phyloP scores from a whole-genome alignment of 2,329 filamentous ascomycete genomes.

The Raffaelea albimanens region DNA sequence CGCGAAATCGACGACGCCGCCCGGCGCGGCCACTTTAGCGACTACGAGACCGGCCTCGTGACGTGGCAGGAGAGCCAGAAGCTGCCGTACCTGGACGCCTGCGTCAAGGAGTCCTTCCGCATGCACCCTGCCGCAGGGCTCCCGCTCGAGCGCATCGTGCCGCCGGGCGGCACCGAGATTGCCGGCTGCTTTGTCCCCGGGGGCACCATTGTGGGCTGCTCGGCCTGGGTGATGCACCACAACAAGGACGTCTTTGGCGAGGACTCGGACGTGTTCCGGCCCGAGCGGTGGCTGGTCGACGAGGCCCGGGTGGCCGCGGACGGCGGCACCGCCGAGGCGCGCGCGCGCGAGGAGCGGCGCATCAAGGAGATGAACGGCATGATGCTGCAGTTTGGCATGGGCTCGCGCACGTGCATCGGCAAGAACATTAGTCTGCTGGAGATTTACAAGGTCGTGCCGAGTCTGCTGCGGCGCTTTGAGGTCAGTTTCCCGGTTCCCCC shows the following conservation, averaged over 20 bases:
- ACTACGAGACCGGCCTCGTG: conserved; percentile 49
- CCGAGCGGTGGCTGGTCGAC: conserved; percentile 55
- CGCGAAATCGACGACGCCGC: conserved; percentile 54
- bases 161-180: conserved; percentile 53
- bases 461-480: conserved; percentile 55
- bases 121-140: conserved; percentile 66
- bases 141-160: conserved; percentile 64
- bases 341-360: conserved; percentile 36
- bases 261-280: conserved; percentile 56
- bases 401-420: conserved; percentile 60
- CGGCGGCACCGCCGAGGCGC: conserved; percentile 10
- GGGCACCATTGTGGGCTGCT: conserved; percentile 66
- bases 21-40: conserved; percentile 37
- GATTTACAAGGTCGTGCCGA: conserved; percentile 55
- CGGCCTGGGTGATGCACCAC: conserved; percentile 65
- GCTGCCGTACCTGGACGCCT: conserved; percentile 67
- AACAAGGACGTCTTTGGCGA: conserved; percentile 57
- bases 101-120: conserved; percentile 69
- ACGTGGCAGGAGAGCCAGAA: conserved; percentile 61
- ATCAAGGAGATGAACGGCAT: conserved; percentile 57
- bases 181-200: conserved; percentile 53
- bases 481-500: conserved; percentile 22
- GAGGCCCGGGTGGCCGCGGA: conserved; percentile 18
- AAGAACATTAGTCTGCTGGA: conserved; percentile 56
- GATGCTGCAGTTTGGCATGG: conserved; percentile 69